Percentiles rank a stretch among this genome's conserved stretches.
Evolutionary conservation across 768 basidiomycete species (phyloP).

Genomic region (Paxillus ammoniavirescens): DNA sequence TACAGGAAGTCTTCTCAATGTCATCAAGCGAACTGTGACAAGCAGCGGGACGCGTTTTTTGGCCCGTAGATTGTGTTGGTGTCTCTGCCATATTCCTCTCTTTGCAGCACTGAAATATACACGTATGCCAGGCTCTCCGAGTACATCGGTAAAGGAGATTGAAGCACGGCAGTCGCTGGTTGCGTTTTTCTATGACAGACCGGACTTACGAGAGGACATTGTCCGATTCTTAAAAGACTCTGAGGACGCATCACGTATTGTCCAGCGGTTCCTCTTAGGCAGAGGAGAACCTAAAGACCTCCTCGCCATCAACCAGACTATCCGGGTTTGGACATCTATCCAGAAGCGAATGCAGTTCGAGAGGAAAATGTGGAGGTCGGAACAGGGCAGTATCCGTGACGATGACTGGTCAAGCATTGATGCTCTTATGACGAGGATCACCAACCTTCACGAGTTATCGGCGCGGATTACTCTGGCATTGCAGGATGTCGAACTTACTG

Average conservation of each 20-base stretch:
- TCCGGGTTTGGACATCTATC: conserved; percentile 58
- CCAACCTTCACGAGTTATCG: conserved; percentile 50
- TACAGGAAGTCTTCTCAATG: conserved; percentile 72
- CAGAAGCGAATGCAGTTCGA: conserved; percentile 53
- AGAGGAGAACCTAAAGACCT: conserved; percentile 69
- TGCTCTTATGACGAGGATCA: conserved; percentile 51
- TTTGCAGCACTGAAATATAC: conserved; percentile 14
- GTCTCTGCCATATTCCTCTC: not conserved
- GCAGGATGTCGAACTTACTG: conserved; percentile 25
- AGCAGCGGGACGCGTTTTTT: conserved; percentile 75
- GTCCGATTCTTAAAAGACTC: conserved; percentile 49
- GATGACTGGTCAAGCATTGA: conserved; percentile 60
- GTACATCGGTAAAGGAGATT: conserved; percentile 72
- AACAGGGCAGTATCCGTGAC: conserved; percentile 15
- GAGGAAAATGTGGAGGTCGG: conserved; percentile 45
- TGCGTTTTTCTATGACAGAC: conserved; percentile 59
- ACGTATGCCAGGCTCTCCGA: conserved; percentile 68
- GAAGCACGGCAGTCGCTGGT: conserved; percentile 75
- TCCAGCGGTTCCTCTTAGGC: conserved; percentile 72
- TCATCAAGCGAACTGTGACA: conserved; percentile 75
- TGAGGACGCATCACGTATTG: conserved; percentile 72
- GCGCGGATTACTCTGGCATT: conserved; percentile 54
- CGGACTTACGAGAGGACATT: conserved; percentile 66
- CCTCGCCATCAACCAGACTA: conserved; percentile 58
- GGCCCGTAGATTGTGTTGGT: conserved; percentile 74